phyloP scores from a whole-genome alignment of 2,329 filamentous ascomycete genomes.

The Phialemoniopsis sp. region DNA sequence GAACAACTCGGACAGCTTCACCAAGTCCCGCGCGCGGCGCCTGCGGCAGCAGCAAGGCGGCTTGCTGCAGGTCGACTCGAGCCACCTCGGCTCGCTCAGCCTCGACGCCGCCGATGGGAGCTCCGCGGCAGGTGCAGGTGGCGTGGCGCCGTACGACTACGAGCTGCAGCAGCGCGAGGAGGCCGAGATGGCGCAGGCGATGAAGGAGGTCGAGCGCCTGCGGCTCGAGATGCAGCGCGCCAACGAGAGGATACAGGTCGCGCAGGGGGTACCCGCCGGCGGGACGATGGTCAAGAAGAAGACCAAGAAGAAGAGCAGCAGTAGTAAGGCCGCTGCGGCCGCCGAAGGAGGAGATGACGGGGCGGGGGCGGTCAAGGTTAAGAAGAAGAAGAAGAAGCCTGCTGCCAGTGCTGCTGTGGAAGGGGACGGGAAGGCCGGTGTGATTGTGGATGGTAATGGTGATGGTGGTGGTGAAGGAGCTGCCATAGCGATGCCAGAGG shows the following conservation, averaged over 20 bases:
- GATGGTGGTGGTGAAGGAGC: conserved; percentile 6
- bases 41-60: conserved; percentile 53
- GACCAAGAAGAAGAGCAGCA: conserved; percentile 55
- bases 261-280: conserved; percentile 62
- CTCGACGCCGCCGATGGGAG: conserved; percentile 50
- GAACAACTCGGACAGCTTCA: conserved; percentile 39
- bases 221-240: conserved; percentile 85
- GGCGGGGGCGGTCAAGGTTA: conserved; percentile 15
- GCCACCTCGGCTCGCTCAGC: conserved; percentile 68
- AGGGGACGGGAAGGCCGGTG: conserved; percentile 23
- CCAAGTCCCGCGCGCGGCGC: conserved; percentile 39
- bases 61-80: conserved; percentile 83
- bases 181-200: conserved; percentile 80
- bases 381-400: conserved; percentile 25
- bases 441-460: conserved; percentile 2
- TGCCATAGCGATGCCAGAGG: conserved; percentile 2
- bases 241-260: conserved; percentile 69
- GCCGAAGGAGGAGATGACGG: conserved; percentile 46
- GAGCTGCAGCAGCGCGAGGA: conserved; percentile 73
- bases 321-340: conserved; percentile 9
- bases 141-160: conserved; percentile 45
- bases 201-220: conserved; percentile 83
- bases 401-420: too few species aligned
- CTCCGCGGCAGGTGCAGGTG: too few species aligned
- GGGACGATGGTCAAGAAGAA: conserved; percentile 64